Evolutionary conservation across 352 stramenopile genomes (phyloP), one percentile per base, ranked within the genome.

Genomic region (Globisporangium uncinulatum): DNA sequence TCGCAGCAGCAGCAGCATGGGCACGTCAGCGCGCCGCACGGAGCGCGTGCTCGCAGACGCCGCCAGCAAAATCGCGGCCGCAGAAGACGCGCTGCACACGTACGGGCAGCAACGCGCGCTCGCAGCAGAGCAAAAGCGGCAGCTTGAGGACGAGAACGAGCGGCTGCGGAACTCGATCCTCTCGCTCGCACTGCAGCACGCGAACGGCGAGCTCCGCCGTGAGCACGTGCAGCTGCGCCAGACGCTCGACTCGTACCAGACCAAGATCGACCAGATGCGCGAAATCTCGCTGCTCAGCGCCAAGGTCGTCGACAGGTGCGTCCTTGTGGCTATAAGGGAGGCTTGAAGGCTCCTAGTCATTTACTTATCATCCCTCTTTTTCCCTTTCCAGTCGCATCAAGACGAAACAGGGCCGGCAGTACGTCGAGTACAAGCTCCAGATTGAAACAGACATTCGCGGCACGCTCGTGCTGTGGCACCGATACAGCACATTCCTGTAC

Each of bases 231-330:
- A 92, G 65, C 67, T 94, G 51, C 81, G 82, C 10, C 84, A 94
- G 70, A 92, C 83, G 44, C 70, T 94, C 15, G 80, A 92, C 59
- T 92, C 82, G 69, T 91, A 89, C 67, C 82, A 94, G 75, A 85
- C 66, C 69, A 94, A 94, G 69, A 91, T 94, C 65, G 83, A 92
- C 65, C 82, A 90, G 60, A 91, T 92, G 80, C 69, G 83, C 56
- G 83, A 93, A 63, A 91, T 93, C 59, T 91, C 84, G 57, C 65
- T 94, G 59, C 76, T 94, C 57, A 82, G 76, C 37, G 84, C 84
- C 57, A 88, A 87, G 61, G 84, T 94, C 44, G 83, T 94, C 48
- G 85, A 94, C 71, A 92, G 82, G 82, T 92, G 58, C 34, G 57
- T 31, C 4, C 31, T 21, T 36, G 14, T 39, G 4, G 34, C 36